Evolutionary conservation across 345 rosid genomes (phyloP).

Genomic region (Clarkia xantiana): DNA sequence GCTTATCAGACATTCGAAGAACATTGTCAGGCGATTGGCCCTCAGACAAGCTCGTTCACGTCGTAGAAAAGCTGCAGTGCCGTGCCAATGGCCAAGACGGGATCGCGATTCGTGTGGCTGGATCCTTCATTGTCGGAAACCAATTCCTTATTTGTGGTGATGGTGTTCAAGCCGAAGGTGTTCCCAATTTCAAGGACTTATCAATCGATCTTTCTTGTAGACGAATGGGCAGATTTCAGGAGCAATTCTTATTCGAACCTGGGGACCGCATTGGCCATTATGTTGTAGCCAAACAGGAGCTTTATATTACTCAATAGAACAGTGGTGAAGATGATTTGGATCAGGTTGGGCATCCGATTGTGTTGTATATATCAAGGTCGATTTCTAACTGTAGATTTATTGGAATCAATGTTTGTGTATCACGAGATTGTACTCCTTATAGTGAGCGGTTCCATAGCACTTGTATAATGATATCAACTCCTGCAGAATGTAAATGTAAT

Average conservation of each 20-base stretch:
- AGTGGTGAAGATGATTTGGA: too few species aligned
- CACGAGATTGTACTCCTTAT: too few species aligned
- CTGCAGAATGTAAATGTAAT: too few species aligned
- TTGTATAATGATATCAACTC: too few species aligned
- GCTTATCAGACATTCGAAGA: constrained; percentile 45
- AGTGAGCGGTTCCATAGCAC: too few species aligned
- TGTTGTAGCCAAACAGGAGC: constrained; percentile 58
- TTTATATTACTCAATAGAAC: constrained; percentile 30
- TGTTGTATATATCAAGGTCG: too few species aligned
- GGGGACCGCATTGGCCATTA: constrained; percentile 52
- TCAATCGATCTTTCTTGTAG: constrained; percentile 55
- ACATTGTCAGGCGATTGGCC: constrained; percentile 83
- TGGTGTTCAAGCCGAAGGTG: constrained; percentile 81
- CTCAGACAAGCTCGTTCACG: constrained; percentile 68
- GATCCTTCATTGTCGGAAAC: constrained; percentile 76
- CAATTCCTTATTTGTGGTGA: constrained; percentile 91
- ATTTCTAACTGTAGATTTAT: too few species aligned
- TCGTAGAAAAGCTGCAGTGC: constrained; percentile 81
- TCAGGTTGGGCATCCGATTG: too few species aligned
- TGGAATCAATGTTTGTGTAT: too few species aligned
- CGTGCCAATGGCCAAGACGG: constrained; percentile 51
- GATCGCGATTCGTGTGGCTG: constrained; percentile 58
- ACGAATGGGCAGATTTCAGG: constrained; percentile 78
- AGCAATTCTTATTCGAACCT: constrained; percentile 60
- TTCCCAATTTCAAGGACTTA: constrained; percentile 74